Evolutionary conservation across 495 filamentous ascomycete species (phyloP), one percentile per base, ranked within the genome.

Genomic region (Cercophora sp.): DNA sequence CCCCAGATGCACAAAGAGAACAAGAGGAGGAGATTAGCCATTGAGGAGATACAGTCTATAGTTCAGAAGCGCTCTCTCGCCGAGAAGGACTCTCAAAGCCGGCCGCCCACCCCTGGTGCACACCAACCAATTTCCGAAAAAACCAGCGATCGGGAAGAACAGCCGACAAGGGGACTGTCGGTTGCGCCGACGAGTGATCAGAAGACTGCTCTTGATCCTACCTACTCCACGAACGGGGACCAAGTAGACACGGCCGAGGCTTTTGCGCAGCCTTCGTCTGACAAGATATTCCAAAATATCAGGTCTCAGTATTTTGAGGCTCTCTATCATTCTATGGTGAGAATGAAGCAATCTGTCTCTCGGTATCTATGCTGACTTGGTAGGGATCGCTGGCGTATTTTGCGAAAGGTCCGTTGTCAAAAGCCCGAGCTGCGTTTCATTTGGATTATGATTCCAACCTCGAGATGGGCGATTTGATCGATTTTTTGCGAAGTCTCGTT

Each of bases 361-460:
- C n/a, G n/a, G n/a, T n/a, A n/a, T n/a, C n/a, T 47, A 25, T 11
- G 36, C 63, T 73, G 51, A 73, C 60, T 31, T n/a, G 10, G 15
- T 34, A 91, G 84, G 86, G 89, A 19, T 93, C 93, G 10, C 71
- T 97, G 59, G 94, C 92, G 56, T 98, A 96, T 66, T 98, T 97
- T 74, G 88, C 92, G 16, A 98, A 98, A 74, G 93, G 93, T 1
- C 90, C 93, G 3, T 75, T 97, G 18, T 87, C 94, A n/a, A 81
- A 90, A 60, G 89, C 88, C 18, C 80, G 93, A 48, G 85, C 84
- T 41, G 81, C 83, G 27, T 89, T 95, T 55, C 81, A 86, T 57
- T 67, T 80, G 22, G 73, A 81, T 22, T 74, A 66, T 51, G 77
- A 80, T 48, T 65, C 70, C 5, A 73, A 69, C 40, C 65, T 80